phyloP scores from a whole-genome alignment of 257 asterid species.

The Forsythia suspensa region DNA sequence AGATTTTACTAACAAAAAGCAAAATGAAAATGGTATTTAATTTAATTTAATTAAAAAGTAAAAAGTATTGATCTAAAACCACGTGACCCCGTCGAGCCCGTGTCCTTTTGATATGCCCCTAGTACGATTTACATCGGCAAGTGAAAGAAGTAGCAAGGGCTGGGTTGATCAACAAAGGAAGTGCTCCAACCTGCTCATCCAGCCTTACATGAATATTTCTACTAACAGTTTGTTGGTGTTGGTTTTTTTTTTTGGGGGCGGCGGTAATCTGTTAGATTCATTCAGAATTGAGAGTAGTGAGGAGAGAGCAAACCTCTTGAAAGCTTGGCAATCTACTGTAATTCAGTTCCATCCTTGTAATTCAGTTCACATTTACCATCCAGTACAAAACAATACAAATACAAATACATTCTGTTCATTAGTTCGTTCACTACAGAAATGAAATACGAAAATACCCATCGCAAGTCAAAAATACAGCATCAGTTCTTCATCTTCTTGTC shows the following conservation, averaged over 20 bases:
- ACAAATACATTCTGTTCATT: not conserved
- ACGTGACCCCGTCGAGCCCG: not conserved
- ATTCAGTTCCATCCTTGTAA: not conserved
- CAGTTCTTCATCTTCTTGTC: not conserved
- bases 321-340: not conserved
- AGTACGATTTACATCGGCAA: too few species aligned
- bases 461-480: not conserved
- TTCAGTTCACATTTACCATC: not conserved
- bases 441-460: not conserved
- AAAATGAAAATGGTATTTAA: not conserved
- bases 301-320: not conserved
- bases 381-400: not conserved
- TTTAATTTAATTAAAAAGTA: too few species aligned
- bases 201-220: not conserved
- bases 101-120: not conserved
- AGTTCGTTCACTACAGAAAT: not conserved
- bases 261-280: not conserved
- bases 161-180: not conserved
- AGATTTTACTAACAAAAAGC: not conserved
- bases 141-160: not conserved
- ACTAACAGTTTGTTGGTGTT: not conserved
- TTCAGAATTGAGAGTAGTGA: not conserved
- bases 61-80: too few species aligned
- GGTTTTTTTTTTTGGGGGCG: too few species aligned
- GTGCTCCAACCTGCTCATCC: not conserved